Base-by-base conservation (phyloP, 2,329 filamentous ascomycete species). In the Hypoxylon sp. region DNA sequence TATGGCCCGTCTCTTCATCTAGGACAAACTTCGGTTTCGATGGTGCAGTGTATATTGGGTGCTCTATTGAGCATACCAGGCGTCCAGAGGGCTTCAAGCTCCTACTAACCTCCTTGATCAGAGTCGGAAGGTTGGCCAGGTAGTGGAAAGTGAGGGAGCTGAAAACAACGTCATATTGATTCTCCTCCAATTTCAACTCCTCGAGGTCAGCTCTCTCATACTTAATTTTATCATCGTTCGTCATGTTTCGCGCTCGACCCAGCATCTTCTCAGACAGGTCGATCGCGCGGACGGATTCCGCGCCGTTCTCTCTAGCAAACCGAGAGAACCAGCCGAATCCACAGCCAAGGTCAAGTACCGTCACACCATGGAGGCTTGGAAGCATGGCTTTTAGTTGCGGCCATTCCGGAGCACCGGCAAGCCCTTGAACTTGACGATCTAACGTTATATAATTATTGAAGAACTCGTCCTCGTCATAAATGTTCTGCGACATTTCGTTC, bases 231-330 rank as follows among this genome's bases (percentile, higher is more conserved):
- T 67, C 67, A 24, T 78, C 72, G 6, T 66, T 73, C 5, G 75
- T 78, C 71, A 77, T 73, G 59, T 48, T 46, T 17, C 72, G 74
- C 3, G 81, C 83, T 48, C 76, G 79, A 5, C 71, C 72, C 6
- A 84, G 78, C 83, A 84, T 85, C 22, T 81, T 83, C 31, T 78
- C 63, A 2, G 82, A 84, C 9, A 84, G 66, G 68, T 85, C 83
- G 52, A 83, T 72, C 4, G 75, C 81, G 17, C 74, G 76, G 37
- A 83, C 79, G 11, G 68, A 66, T 8, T 63, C 65, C 9, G 81
- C 82, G 5, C 81, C 81, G 19, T 78, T 73, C 42, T 80, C 78
- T 53, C 75, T 71, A 10, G 82, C 81, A 77, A 79, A 84, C n/a
- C 81, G 80, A 33, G 78, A 74, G 66, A 84, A 83, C 81, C 82